Base-by-base conservation (phyloP, 1,139 yeast genomes). In the Trichomonascaceae sp. region DNA sequence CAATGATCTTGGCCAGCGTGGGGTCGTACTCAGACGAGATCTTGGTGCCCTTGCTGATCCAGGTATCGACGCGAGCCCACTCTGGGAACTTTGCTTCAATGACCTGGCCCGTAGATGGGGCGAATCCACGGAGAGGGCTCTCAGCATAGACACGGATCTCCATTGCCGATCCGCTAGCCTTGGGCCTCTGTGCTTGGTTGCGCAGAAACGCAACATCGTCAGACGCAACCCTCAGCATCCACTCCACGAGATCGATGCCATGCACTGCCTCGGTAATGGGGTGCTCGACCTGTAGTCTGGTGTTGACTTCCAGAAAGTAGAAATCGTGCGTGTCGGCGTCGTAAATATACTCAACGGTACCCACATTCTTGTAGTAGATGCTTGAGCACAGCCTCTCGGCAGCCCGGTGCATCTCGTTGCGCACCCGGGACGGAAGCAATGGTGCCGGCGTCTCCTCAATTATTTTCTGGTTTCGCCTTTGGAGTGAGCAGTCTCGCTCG, bases 381-480 rank as follows among this genome's bases (percentile, higher is more conserved):
- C 79, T 62, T 6, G 82, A 57, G 37, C 77, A 94, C 43, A 89
- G 65, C 34, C 75, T 76, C 56, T 81, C 93, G 28, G 95, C 87
- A 28, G 96, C 92, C 34, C 64, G 64, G 59, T 87, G 74, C 80
- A 89, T 76, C 40, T 64, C 68, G 30, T 59, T 58, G 49, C 96
- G 70, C 2, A 95, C 84, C 4, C 69, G 57, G 40, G 74, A 84
- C 5, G 95, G 93, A 44, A 89, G 68, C 48, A 80, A 77, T 34
- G 97, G 97, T 37, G 97, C 97, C 8, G 98, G 98, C 1, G 97
- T 87, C 59, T 89, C 97, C 62, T 89, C 98, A 40, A 89, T 82
- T 45, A 89, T 67, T 62, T 89, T 89, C 59, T 89, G 98, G 60
- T 87, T 85, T 63, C 97, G 79, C 60, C 98, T 78, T 61, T 89